These are phyloP conservation scores for Lasiosphaeria miniovina DNA, from an alignment of 495 filamentous ascomycete species.

Conservation along the genomic window DNA sequence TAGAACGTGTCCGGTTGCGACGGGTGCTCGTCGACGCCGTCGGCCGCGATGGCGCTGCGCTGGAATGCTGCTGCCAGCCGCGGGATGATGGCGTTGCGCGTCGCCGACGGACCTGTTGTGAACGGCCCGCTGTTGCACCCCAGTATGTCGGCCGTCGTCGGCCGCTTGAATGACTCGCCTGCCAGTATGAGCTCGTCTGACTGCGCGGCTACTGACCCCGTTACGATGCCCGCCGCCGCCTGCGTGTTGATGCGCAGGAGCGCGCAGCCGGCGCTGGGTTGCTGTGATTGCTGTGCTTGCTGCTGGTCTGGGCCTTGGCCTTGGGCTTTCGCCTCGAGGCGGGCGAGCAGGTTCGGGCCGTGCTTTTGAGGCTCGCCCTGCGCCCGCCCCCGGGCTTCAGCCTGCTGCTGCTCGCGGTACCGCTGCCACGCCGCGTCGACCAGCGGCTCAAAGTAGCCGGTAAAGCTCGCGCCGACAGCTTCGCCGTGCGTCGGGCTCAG, in stretches of 20 bases:
- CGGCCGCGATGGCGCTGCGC: conserved; percentile 51
- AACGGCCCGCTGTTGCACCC: conserved; percentile 73
- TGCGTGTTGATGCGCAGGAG: conserved; percentile 42
- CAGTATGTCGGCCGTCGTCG: conserved; percentile 65
- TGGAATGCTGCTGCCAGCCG: conserved; percentile 69
- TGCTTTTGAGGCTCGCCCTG: not conserved
- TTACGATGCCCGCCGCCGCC: conserved; percentile 30
- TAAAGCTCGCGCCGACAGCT: conserved; percentile 56
- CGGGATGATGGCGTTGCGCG: conserved; percentile 59
- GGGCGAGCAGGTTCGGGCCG: too few relatives aligned
- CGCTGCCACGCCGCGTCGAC: conserved; percentile 60
- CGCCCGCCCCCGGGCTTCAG: too few relatives aligned
- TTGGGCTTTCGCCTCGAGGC: not conserved
- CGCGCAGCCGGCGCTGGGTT: not conserved
- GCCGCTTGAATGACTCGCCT: conserved; percentile 53
- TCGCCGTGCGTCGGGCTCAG: conserved; percentile 65
- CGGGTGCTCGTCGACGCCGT: conserved; percentile 49
- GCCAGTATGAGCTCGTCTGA: conserved; percentile 33
- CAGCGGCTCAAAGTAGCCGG: conserved; percentile 62
- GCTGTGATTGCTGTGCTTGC: not conserved
- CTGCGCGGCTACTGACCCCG: conserved; percentile 17
- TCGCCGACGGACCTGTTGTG: conserved; percentile 47
- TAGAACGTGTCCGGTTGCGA: conserved; percentile 55
- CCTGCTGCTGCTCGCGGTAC: conserved; percentile 13
- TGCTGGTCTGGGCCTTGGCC: not conserved